Conservation (phyloP, 495 filamentous ascomycete species). For the Hypoxylon trugodes region DNA sequence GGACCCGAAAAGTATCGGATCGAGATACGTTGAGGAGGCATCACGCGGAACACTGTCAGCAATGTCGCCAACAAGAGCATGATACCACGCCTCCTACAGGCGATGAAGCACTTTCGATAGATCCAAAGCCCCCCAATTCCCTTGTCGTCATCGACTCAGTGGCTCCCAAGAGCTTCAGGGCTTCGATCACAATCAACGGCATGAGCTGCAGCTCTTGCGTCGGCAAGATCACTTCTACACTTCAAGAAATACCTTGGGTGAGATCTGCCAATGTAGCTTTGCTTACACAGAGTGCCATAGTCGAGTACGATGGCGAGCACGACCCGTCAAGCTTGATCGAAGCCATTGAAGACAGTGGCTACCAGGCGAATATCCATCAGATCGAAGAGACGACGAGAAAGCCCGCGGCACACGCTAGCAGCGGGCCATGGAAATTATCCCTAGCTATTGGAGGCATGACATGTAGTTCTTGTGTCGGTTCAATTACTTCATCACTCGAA, state of each 20-base stretch:
- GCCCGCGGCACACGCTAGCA: neutral
- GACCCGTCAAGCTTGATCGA: neutral
- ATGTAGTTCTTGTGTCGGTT: conserved; percentile 1
- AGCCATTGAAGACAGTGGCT: neutral
- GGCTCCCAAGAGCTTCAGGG: neutral
- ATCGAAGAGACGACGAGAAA: neutral
- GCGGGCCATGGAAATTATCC: neutral
- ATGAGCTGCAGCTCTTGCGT: conserved; percentile 11
- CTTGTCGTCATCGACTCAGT: conserved; percentile 5
- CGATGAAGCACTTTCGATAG: neutral
- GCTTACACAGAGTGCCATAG: neutral
- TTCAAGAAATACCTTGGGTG: conserved; percentile 2
- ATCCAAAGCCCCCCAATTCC: neutral
- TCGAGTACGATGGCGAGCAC: conserved; percentile 3
- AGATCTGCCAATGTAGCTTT: neutral
- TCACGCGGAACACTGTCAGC: conserved; percentile 8
- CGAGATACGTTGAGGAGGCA: neutral
- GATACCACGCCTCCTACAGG: neutral
- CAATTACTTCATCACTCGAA: neutral
- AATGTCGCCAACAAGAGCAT: neutral
- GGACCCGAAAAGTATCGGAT: neutral
- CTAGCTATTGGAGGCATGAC: conserved; percentile 7
- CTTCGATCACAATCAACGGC: neutral
- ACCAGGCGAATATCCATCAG: neutral
- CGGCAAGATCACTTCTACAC: neutral